Percentiles rank a stretch among this genome's conserved stretches.
Conservation (phyloP, 495 filamentous ascomycete species). For the Neurospora sp. region DNA sequence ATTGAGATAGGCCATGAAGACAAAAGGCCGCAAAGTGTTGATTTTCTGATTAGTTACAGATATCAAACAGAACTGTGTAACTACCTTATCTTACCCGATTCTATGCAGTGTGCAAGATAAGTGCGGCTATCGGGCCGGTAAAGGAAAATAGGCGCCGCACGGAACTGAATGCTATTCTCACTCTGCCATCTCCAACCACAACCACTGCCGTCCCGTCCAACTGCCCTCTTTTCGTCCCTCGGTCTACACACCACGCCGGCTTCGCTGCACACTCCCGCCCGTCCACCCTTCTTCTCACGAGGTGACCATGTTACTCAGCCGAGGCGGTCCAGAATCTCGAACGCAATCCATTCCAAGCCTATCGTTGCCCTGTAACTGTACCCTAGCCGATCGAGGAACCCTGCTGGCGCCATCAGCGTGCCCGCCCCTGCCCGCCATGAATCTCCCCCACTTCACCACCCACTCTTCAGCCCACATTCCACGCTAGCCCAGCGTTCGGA, state of each 20-base stretch:
- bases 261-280: not conserved
- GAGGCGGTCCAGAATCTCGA: not conserved
- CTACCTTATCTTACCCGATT: not conserved
- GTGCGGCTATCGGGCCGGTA: not conserved
- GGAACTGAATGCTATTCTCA: not conserved
- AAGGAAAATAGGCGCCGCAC: not conserved
- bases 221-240: not conserved
- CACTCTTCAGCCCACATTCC: not conserved
- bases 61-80: not conserved
- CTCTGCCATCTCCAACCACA: not conserved
- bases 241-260: not conserved
- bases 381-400: not conserved
- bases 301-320: not conserved
- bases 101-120: not conserved
- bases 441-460: not conserved
- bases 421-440: not conserved
- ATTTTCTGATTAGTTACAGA: not conserved
- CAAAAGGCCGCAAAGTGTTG: not conserved
- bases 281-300: not conserved
- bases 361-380: not conserved
- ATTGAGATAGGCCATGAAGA: not conserved
- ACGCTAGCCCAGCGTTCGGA: not conserved
- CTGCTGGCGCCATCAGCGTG: not conserved
- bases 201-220: not conserved
- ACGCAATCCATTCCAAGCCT: not conserved